Base-by-base conservation (phyloP, 176 grass and related monocot species). In the Stipa capillata region DNA sequence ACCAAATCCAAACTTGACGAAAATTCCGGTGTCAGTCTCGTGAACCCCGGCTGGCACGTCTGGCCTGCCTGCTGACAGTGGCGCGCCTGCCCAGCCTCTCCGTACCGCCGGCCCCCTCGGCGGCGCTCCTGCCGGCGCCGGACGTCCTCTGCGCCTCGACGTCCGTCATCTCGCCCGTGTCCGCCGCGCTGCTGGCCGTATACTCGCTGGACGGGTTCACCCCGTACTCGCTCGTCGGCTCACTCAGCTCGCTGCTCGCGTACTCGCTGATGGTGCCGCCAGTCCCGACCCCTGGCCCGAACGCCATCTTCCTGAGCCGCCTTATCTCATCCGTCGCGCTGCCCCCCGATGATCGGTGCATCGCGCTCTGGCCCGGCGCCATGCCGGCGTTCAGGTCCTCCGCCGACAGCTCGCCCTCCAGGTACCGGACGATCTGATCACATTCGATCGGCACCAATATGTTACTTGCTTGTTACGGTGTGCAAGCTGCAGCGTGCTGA, bases 401-500 rank as follows among this genome's bases (percentile, higher is more conserved):
- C 37, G 80, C 40, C 4, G 95, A 88, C 42, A 98, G 79, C 78
- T 98, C 90, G 83, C 95, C 95, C 84, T 98, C 89, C 73, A 98
- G 80, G 81, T 85, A 92, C 34, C 90, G 77, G 27, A 89, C 89
- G 61, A 98, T 92, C 95, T 98, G 80, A 23, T 25, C 55, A 63
- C 27, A 68, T 32, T 44, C 6, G 9, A 67, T 14, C 35, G 8
- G 41, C 27, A 52, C 57, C 2, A 6, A 28, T 52, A 7, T 11
- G 6, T 43, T 43, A 52, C 20, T 52, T 23, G 15, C 41, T 29
- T 47, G 66, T 48, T 31, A 69, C 17, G 45, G 23, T 15, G 3
- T 61, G 23, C 53, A 76, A 43, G 4, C 24, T 27, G 16, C n/a
- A 8, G 8, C 0, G 16, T 10, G 5, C 21, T 35, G n/a, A 39